Evolutionary conservation across 2,329 filamentous ascomycete species (phyloP), one percentile per base, ranked within the genome.

Genomic region (Cladophialophora yegresii): DNA sequence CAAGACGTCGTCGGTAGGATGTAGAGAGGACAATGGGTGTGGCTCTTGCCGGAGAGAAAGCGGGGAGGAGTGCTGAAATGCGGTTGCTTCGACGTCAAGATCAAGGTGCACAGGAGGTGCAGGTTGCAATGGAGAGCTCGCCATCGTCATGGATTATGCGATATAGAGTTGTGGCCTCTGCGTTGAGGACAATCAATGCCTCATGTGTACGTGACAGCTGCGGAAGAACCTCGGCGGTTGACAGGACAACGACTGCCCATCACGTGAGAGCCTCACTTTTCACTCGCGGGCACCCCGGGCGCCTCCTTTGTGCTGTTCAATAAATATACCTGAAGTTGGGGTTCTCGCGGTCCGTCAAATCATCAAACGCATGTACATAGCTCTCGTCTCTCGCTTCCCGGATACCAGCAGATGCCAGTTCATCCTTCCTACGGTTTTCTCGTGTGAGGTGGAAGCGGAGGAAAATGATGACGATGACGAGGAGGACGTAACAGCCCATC

Each of bases 261-360:
- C 16, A 6, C 36, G 7, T 33, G 32, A 3, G 4, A 40, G 1
- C 36, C 36, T 16, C 36, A 13, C 33, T 40, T 12, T 12, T 12
- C 32, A 9, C 33, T 16, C 4, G 2, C 33, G 12, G 16, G 12
- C 33, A 6, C 26, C 26, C 26, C 12, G 16, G 3, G 10, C 16
- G 7, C 16, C 16, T 16, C 7, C 13, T 13, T 7, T 6, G 7
- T n/a, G 36, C 6, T 6, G 6, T 40, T 40, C 36, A 40, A 16
- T 40, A n/a, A 40, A 83, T 83, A 66, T 89, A 90, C 69, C 82
- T 79, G 69, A 90, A 90, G 72, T 87, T 87, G 0, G 82, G 82
- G 69, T 90, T 90, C 74, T 89, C 80, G 72, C 84, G 85, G 69
- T 90, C 88, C 0, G 88, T 90, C 66, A 89, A 74, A 72, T 90